Conservation (phyloP, 2,329 filamentous ascomycete genomes). For the Cladophialophora carrionii region DNA sequence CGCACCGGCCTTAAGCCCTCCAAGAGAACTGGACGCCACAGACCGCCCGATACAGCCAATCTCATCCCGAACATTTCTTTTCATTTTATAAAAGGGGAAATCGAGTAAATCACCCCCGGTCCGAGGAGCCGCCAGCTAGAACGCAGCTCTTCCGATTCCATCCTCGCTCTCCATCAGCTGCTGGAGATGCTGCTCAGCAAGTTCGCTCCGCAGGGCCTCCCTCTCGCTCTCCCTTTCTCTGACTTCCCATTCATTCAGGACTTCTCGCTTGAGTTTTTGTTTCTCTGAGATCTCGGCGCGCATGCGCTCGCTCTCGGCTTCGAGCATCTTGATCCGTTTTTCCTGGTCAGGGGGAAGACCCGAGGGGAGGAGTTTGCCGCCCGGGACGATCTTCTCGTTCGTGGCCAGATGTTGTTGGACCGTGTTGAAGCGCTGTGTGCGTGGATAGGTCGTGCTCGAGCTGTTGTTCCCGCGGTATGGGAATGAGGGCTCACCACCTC, state of each 20-base stretch:
- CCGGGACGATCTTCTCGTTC: slow-evolving; percentile 45
- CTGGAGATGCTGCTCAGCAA: slow-evolving; percentile 54
- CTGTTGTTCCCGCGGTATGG: slow-evolving; percentile 45
- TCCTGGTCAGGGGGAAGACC: slow-evolving; percentile 47
- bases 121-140: slow-evolving; percentile 39
- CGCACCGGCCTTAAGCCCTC: not conserved
- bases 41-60: not conserved
- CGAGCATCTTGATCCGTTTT: slow-evolving; percentile 51
- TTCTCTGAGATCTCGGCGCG: slow-evolving; percentile 51
- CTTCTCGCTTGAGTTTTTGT: slow-evolving; percentile 48
- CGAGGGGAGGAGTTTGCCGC: slow-evolving; percentile 48
- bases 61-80: too few species aligned
- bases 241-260: slow-evolving; percentile 53
- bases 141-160: slow-evolving; percentile 46
- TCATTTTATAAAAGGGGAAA: too few species aligned
- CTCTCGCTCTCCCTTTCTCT: slow-evolving; percentile 53
- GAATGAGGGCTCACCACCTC: slow-evolving; percentile 41
- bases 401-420: slow-evolving; percentile 43
- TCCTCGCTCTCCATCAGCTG: slow-evolving; percentile 52
- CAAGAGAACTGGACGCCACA: not conserved
- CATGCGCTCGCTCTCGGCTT: slow-evolving; percentile 51
- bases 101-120: not conserved
- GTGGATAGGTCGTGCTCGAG: slow-evolving; percentile 44
- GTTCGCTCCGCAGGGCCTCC: slow-evolving; percentile 52
- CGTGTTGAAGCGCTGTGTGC: slow-evolving; percentile 47